Evolutionary conservation across 306 rosid genomes (phyloP), one percentile per base, ranked within the genome.

Genomic region (Corylus avellana): DNA sequence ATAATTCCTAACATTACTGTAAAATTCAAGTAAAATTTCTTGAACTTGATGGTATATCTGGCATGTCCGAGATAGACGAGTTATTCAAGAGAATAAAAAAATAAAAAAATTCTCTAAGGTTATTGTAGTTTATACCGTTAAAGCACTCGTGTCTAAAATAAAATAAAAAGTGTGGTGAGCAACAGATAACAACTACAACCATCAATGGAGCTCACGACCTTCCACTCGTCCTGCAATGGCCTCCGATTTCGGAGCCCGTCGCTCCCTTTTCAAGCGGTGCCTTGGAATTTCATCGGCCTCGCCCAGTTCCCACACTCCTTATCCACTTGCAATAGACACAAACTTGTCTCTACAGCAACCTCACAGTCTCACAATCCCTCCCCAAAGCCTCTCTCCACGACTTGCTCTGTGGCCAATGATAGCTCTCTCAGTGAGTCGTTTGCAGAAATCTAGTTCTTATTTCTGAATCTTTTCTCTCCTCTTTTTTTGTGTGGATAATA

Each of bases 391-490:
- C 72, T 22, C 71, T 39, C 85, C 73, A 7, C 56, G n/a, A 50
- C 76, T 29, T 77, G 89, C 78, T 85, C 86, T 3, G 37, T 75
- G 67, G 47, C 84, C 77, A 81, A 85, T 25, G 76, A 47, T 53
- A 75, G 70, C 35, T 5, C 58, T 79, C 73, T 89, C 62, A 4
- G 94, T 90, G 75, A 77, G 84, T 75, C 70, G 16, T 49, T 47
- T 59, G 37, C 63, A 2, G 42, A 49, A 9, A 8, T 74, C 58
- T 62, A 2, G 4, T 46, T 49, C 12, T 8, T 53, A 7, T 7
- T 9, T 16, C 13, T 14, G 2, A 2, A 3, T 17, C 20, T 64
- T 12, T 42, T 57, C 17, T 22, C 16, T 66, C 32, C 32, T 57
- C 7, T 7, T 18, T 12, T 8, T 5, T 14, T 12, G 1, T 22